Base-by-base conservation (phyloP, 2,329 filamentous ascomycete species). In the Colletotrichum agaves region DNA sequence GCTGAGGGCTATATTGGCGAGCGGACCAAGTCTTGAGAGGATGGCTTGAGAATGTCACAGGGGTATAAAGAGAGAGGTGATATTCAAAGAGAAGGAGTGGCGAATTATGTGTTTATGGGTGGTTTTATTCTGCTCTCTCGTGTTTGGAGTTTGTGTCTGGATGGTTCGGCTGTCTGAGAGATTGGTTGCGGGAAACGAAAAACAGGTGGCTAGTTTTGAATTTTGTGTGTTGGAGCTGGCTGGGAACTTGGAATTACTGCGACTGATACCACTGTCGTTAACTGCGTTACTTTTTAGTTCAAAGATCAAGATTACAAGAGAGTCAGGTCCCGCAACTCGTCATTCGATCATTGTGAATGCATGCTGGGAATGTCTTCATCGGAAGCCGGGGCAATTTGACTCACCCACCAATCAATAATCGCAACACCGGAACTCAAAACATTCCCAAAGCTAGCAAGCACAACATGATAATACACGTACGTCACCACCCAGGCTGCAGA, bases 1-100 rank as follows among this genome's bases (percentile, higher is more conserved):
- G 49, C 65, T 21, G 65, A 68, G 17, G 53, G 61, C 2, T 65
- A 53, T 13, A 15, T 68, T 1, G 15, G 37, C 2, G 65, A 68
- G n/a, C 53, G 37, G 41, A 12, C 19, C 2, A 65, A 50, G 53
- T 61, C 65, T 41, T 64, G 17, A 64, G 33, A 7, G 27, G 3
- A 2, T 23, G 27, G 5, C 10, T 2, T 6, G 6, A 27, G 8
- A 5, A 27, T 27, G 27, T 27, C 27, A 7, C 4, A 27, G 23
- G 4, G 23, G 23, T 27, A 27, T 27, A 5, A 27, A 5, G 23
- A 27, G 23, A 27, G 23, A 27, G 4, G 4, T 5, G 4, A 27
- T 4, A 27, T 27, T 27, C 23, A 5, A 27, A 5, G 27, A 27
- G 1, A 27, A 27, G 23, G 35, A 56, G 23, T 4, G 27, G 47